phyloP scores from a whole-genome alignment of 345 rosid genomes.

The Diplotaxis tenuifolia region DNA sequence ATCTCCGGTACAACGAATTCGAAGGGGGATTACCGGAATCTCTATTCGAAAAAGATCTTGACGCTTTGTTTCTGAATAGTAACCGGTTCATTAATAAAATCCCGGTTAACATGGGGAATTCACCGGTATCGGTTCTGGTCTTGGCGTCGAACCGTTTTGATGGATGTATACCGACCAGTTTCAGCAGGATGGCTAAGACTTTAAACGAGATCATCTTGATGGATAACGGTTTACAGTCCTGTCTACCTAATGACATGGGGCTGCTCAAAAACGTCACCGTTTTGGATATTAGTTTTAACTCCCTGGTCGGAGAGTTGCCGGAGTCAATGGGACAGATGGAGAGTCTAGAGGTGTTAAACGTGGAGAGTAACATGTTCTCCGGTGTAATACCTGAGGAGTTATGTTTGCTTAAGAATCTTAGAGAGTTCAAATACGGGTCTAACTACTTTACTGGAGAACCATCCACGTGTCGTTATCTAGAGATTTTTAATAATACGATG shows the following conservation, averaged over 20 bases:
- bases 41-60: conserved; percentile 68
- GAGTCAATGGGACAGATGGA: conserved; percentile 47
- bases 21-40: conserved; percentile 65
- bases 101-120: conserved; percentile 71
- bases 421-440: conserved; percentile 52
- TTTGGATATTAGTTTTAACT: conserved; percentile 63
- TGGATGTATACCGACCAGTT: conserved; percentile 69
- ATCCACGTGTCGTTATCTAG: conserved; percentile 41
- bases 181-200: conserved; percentile 65
- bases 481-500: conserved; percentile 39
- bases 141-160: conserved; percentile 60
- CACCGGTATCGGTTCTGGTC: conserved; percentile 69
- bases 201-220: conserved; percentile 58
- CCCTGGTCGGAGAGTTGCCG: conserved; percentile 59
- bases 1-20: conserved; percentile 82
- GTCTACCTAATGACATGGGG: conserved; percentile 60
- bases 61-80: conserved; percentile 70
- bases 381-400: conserved; percentile 54
- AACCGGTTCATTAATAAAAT: conserved; percentile 61
- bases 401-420: conserved; percentile 55
- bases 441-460: conserved; percentile 62
- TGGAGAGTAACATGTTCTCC: conserved; percentile 58
- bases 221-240: conserved; percentile 59
- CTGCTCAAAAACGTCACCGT: conserved; percentile 57
- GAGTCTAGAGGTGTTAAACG: conserved; percentile 54